Percentiles rank a stretch among this genome's conserved stretches.
Evolutionary conservation across 257 asterid genomes (phyloP).

Genomic region (Solanum pennellii): DNA sequence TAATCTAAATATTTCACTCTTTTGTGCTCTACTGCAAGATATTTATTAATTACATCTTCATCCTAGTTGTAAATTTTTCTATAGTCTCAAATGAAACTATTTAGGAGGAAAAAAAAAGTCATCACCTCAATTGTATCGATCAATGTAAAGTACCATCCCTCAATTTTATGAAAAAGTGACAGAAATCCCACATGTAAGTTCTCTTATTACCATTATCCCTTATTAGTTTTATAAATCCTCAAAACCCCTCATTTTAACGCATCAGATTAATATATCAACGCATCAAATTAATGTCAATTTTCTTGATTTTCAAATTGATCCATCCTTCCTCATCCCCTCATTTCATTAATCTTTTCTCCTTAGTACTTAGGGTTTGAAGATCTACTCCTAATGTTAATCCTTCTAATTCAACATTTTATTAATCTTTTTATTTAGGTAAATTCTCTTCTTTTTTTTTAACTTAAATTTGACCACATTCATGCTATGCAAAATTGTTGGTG

Average conservation of each 20-base stretch:
- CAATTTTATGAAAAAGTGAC: too few species aligned
- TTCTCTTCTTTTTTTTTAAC: background rate
- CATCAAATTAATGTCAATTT: too few species aligned
- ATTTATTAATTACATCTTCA: background rate
- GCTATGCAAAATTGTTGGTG: background rate
- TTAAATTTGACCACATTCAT: background rate
- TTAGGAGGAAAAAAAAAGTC: background rate
- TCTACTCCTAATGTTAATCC: background rate
- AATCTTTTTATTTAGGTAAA: too few species aligned
- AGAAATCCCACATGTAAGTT: too few species aligned
- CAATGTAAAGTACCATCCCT: background rate
- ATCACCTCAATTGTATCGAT: background rate
- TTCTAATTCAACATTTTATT: background rate
- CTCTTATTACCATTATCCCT: too few species aligned
- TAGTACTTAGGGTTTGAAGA: background rate
- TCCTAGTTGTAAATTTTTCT: background rate
- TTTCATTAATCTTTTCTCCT: background rate
- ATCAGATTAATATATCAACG: too few species aligned
- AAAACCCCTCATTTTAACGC: too few species aligned
- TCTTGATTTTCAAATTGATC: too few species aligned
- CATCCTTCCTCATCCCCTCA: background rate
- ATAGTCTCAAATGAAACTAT: background rate
- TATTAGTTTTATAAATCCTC: too few species aligned
- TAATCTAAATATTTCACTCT: background rate
- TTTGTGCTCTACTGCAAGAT: background rate